Conservation (phyloP, 345 rosid genomes). For the Citrus sinensis region DNA sequence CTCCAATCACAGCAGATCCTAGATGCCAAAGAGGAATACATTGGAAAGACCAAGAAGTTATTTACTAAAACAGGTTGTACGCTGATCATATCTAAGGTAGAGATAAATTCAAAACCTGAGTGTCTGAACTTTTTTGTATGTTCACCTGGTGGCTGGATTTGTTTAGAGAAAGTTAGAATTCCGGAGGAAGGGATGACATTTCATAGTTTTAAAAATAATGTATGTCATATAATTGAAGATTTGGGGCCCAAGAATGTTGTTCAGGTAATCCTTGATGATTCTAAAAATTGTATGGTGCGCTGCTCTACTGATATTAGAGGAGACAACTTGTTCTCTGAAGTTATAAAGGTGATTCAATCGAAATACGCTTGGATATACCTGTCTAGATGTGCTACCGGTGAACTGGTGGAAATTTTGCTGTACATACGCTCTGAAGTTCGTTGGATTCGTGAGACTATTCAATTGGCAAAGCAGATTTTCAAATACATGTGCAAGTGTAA, state of each 20-base stretch:
- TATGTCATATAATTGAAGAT: neutral
- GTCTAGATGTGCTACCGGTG: neutral
- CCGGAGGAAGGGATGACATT: neutral
- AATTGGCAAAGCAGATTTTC: neutral
- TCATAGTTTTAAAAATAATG: neutral
- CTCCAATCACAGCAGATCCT: neutral
- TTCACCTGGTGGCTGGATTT: neutral
- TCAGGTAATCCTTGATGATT: slow-evolving; percentile 1
- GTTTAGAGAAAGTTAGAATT: neutral
- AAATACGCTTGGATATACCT: neutral
- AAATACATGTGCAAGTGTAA: neutral
- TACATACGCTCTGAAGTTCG: neutral
- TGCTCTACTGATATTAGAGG: neutral
- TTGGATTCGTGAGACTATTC: neutral
- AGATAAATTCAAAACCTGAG: neutral
- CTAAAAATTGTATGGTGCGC: neutral
- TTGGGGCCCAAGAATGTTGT: neutral
- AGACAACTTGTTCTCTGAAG: neutral
- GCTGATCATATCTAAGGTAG: neutral
- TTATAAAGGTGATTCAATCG: neutral
- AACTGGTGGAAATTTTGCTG: neutral
- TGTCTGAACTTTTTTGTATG: neutral
- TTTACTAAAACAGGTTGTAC: slow-evolving; percentile 8
- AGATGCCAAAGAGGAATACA: neutral
- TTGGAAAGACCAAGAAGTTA: neutral